These are phyloP conservation scores for Sarcodon sp. DNA, from an alignment of 768 basidiomycete species.

Conservation along the genomic window DNA sequence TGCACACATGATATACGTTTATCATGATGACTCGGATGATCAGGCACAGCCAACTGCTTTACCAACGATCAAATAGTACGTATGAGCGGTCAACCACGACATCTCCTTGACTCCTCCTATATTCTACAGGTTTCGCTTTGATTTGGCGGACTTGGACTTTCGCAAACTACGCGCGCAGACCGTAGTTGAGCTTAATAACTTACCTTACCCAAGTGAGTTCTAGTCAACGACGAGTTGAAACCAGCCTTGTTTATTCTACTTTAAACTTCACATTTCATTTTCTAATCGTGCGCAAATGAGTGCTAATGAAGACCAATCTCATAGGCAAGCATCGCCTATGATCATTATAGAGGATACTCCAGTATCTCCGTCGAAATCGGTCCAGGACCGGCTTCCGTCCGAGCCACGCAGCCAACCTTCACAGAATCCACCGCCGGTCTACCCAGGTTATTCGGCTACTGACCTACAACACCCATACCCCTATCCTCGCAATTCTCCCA, in stretches of 20 bases:
- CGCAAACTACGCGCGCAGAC: not conserved
- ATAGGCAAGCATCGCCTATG: not conserved
- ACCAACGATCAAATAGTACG: too few species aligned
- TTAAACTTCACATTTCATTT: not conserved
- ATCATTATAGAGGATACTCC: not conserved
- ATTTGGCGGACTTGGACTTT: not conserved
- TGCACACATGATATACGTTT: too few species aligned
- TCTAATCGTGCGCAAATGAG: not conserved
- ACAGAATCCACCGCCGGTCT: not conserved
- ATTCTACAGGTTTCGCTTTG: too few species aligned
- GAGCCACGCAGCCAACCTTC: not conserved
- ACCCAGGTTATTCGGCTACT: not conserved
- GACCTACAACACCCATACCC: not conserved
- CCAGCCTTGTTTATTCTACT: not conserved
- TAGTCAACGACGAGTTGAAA: not conserved
- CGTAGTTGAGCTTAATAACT: not conserved
- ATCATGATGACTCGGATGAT: too few species aligned
- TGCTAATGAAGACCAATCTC: not conserved
- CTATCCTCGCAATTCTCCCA: not conserved
- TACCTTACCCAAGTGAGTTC: not conserved
- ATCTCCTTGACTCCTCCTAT: too few species aligned
- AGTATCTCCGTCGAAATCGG: not conserved
- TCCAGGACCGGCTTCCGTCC: not conserved
- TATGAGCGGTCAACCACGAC: too few species aligned
- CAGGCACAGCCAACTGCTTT: too few species aligned